Percentiles rank a stretch among this genome's conserved stretches.
phyloP scores from a whole-genome alignment of 2,329 filamentous ascomycete species.

The Dactylonectria macrodidyma region DNA sequence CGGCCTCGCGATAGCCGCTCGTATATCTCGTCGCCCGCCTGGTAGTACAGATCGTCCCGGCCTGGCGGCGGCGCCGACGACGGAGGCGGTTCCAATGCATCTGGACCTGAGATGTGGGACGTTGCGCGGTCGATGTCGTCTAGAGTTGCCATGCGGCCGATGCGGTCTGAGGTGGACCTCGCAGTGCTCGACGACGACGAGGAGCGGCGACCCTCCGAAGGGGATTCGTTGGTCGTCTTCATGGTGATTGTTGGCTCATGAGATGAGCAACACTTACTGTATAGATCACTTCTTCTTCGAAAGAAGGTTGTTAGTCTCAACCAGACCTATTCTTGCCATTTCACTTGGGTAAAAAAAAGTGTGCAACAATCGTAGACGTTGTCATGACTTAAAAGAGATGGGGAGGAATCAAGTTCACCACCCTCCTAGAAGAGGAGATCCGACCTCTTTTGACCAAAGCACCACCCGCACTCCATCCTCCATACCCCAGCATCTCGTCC shows the following conservation, averaged over 20 bases:
- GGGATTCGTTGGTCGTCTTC: conserved; percentile 17
- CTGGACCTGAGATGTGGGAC: conserved; percentile 51
- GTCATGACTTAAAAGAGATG: background rate
- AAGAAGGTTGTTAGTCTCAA: background rate
- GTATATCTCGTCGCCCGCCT: conserved; percentile 70
- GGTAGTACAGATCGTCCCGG: conserved; percentile 38
- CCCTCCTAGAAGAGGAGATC: conserved; percentile 12
- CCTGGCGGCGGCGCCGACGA: conserved; percentile 22
- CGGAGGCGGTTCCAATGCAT: conserved; percentile 44
- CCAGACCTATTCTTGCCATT: background rate
- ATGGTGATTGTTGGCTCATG: conserved; percentile 9
- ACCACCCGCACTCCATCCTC: conserved; percentile 10
- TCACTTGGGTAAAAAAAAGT: background rate
- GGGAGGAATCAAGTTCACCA: background rate
- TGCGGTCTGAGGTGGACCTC: conserved; percentile 11
- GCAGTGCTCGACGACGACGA: conserved; percentile 22
- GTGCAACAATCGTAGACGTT: background rate
- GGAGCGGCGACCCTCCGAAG: conserved; percentile 14
- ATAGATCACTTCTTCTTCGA: background rate
- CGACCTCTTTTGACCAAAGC: conserved; percentile 12
- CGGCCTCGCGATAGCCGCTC: conserved; percentile 72
- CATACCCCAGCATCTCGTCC: background rate
- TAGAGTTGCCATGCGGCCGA: conserved; percentile 1
- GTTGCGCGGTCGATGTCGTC: conserved; percentile 41
- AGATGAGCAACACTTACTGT: background rate